Conservation (phyloP, 2,329 filamentous ascomycete genomes). For the Plectosphaerella sp. region DNA sequence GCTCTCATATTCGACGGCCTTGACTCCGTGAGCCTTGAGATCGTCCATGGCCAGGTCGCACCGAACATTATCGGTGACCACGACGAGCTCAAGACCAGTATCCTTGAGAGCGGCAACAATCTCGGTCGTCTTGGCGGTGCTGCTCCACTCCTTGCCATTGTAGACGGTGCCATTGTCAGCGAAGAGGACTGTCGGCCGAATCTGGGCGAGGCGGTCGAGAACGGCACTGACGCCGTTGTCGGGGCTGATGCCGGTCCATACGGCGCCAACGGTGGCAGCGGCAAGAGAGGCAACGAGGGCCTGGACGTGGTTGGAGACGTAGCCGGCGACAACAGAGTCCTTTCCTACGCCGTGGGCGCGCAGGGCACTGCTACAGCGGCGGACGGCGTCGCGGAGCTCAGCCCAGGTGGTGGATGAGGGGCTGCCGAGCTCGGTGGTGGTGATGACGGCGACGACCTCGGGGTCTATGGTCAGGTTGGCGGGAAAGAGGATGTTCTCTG, state of each 20-base stretch:
- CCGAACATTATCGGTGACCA: constrained; percentile 68
- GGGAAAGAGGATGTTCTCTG: constrained; percentile 89
- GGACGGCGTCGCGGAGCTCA: constrained; percentile 73
- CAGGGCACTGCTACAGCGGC: constrained; percentile 67
- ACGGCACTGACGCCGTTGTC: constrained; percentile 91
- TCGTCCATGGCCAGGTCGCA: constrained; percentile 37
- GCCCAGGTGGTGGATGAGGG: constrained; percentile 63
- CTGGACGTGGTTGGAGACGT: constrained; percentile 85
- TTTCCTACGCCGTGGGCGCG: constrained; percentile 57
- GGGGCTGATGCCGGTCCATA: constrained; percentile 91
- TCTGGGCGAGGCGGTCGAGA: constrained; percentile 80
- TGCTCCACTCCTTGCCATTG: constrained; percentile 86
- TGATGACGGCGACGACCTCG: constrained; percentile 67
- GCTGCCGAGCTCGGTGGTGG: constrained; percentile 69
- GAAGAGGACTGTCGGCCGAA: constrained; percentile 77
- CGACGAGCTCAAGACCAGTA: constrained; percentile 61
- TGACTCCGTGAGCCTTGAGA: constrained; percentile 32
- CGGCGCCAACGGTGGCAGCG: constrained; percentile 73
- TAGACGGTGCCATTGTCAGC: constrained; percentile 86
- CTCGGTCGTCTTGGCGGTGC: constrained; percentile 71
- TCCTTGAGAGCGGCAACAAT: constrained; percentile 61
- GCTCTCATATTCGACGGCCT: constrained; percentile 36
- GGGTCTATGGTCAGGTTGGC: constrained; percentile 50
- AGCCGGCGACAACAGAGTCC: constrained; percentile 60
- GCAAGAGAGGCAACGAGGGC: constrained; percentile 86